A percentile compares a stretch with the other conserved stretches of the same genome.
These are phyloP conservation scores for Thelephora terrestris DNA, from an alignment of 1,284 basidiomycete genomes.

Conservation along the genomic window DNA sequence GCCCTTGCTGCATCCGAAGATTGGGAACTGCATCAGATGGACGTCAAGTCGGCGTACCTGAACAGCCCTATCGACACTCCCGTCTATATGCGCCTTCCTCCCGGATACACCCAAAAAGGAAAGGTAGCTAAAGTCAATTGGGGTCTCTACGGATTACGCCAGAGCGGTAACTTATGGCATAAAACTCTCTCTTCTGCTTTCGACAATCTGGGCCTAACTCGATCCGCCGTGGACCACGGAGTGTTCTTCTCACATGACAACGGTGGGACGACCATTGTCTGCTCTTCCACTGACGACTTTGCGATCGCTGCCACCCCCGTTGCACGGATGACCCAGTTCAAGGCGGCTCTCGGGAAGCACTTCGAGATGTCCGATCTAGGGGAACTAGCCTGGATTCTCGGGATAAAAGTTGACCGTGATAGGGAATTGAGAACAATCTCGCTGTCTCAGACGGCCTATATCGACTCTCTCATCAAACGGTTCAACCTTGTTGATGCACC, in stretches of 20 bases:
- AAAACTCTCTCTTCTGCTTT: conserved; percentile 10
- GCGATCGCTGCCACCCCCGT: conserved; percentile 13
- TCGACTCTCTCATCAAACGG: conserved; percentile 14
- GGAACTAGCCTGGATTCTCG: conserved; percentile 17
- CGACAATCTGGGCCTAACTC: conserved; percentile 16
- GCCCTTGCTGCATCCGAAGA: conserved; percentile 22
- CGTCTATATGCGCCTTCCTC: conserved; percentile 24
- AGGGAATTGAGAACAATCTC: conserved; percentile 8
- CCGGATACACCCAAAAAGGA: conserved; percentile 16
- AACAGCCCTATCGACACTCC: conserved; percentile 24
- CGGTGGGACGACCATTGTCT: conserved; percentile 16
- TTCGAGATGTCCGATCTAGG: conserved; percentile 3
- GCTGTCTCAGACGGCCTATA: conserved; percentile 19
- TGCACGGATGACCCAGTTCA: conserved; percentile 13
- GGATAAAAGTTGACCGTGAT: conserved; percentile 17
- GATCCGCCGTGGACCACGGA: conserved; percentile 18
- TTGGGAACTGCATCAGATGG: conserved; percentile 27
- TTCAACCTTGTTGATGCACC: conserved; percentile 14
- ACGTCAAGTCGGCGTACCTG: conserved; percentile 32
- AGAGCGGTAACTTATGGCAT: conserved; percentile 20
- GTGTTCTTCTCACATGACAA: conserved; percentile 17
- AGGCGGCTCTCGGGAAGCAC: too few relatives aligned
- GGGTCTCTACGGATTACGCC: conserved; percentile 22
- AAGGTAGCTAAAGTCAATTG: conserved; percentile 8
- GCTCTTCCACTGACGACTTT: conserved; percentile 26